Base-by-base conservation (phyloP, 1,284 basidiomycete genomes). In the Wolfiporia cocos region DNA sequence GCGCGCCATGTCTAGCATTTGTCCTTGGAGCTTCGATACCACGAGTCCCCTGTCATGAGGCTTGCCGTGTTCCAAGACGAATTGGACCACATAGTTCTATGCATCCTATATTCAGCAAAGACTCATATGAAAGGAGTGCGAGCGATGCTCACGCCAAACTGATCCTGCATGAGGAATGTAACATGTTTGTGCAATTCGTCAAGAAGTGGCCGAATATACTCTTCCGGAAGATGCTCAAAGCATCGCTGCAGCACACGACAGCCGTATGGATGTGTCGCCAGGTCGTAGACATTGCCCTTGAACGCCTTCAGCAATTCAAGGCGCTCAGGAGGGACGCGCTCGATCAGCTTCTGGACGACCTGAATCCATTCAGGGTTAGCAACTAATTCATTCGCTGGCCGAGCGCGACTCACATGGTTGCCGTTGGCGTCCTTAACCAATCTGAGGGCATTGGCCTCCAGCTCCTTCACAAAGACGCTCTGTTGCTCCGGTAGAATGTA, bases 1-100 rank as follows among this genome's bases (percentile, higher is more conserved):
- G 36, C 83, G 78, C 1, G 88, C 77, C 73, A 93, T 79, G 48
- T 73, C 69, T 24, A 93, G 63, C 58, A 99, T 77, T 53, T 87
- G 81, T 2, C 91, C 88, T 18, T 78, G 80, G 45, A 97, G 75
- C 55, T 81, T 79, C 9, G 65, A 64, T 44, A 96, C 73, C 36
- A 97, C 78, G 43, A 74, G 66, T 5, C 70, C 69, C 38, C 79
- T 77, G 61, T 98, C 94, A 7, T 78, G 70, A 2, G 70, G 67
- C 47, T 73, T 72, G 1, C 92, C 92, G 42, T 86, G 75, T 55
- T 92, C 86, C 34, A 99, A 73, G 42, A 98, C 79, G 64, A 92
- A 97, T 64, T 99, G 96, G 39, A 96, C 78, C 29, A 97, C 93
- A 63, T 96, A 96, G 62, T 97, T 95, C 87, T 90, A 52, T 6